Conservation (phyloP, 441 rosid genomes). For the Erysimum pusillum region DNA sequence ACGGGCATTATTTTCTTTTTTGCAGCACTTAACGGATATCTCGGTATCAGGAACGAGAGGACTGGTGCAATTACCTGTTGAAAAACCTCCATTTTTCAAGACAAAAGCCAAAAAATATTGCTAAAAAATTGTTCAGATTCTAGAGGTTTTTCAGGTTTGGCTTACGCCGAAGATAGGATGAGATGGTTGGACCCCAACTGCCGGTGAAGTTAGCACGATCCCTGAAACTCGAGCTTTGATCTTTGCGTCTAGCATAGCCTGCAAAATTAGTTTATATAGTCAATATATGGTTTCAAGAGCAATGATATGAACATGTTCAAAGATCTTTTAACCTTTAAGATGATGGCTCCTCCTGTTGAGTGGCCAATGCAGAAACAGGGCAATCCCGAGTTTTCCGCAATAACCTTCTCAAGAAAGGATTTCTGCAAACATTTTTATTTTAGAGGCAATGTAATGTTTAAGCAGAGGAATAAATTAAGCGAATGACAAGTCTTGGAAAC, state of each 20-base stretch:
- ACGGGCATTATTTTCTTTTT: constrained; percentile 78
- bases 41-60: constrained; percentile 69
- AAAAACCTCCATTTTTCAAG: not conserved
- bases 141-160: constrained; percentile 4
- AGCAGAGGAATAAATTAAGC: not conserved
- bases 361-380: constrained; percentile 94
- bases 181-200: constrained; percentile 92
- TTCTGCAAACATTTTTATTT: constrained; percentile 52
- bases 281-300: not conserved
- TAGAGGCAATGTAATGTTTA: not conserved
- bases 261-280: constrained; percentile 5
- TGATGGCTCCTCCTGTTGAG: constrained; percentile 90
- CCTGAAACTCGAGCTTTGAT: constrained; percentile 68
- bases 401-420: constrained; percentile 69
- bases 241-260: constrained; percentile 87
- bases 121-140: constrained; percentile 5
- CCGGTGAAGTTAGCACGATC: constrained; percentile 83
- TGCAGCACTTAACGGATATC: constrained; percentile 68
- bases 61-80: constrained; percentile 76
- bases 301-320: not conserved
- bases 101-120: not conserved
- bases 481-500: constrained; percentile 16
- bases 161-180: constrained; percentile 79
- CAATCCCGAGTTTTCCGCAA: constrained; percentile 71
- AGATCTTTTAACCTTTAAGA: constrained; percentile 65